Percentiles rank a stretch among this genome's conserved stretches.
Evolutionary conservation across 164 flowering plant species (phyloP).

Genomic region (Stephania cephalantha): DNA sequence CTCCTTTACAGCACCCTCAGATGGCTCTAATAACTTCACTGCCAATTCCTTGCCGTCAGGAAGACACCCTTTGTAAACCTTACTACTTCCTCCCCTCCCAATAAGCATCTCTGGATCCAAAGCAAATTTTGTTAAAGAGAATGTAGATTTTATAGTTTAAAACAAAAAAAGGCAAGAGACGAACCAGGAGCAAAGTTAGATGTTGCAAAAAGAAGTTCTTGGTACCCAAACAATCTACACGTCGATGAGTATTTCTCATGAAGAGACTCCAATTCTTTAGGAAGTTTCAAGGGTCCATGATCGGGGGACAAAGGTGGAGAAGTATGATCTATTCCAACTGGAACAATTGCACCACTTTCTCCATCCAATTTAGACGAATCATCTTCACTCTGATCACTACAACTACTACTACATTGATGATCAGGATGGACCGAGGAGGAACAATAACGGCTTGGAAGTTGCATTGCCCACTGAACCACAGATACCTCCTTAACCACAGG

Average conservation of each 20-base stretch:
- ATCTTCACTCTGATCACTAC: constrained; percentile 9
- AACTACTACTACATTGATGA: constrained; percentile 15
- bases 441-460: constrained; percentile 39
- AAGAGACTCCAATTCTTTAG: constrained; percentile 60
- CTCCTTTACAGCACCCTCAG: constrained; percentile 59
- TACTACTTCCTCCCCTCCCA: constrained; percentile 90
- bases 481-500: constrained; percentile 34
- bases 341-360: constrained; percentile 58
- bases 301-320: constrained; percentile 26
- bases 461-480: constrained; percentile 73
- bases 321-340: constrained; percentile 24
- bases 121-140: constrained; percentile 2
- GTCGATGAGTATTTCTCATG: constrained; percentile 66
- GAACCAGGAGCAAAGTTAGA: constrained; percentile 64
- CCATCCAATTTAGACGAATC: constrained; percentile 25
- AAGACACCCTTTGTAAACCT: constrained; percentile 74
- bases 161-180: constrained; percentile 13
- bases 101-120: constrained; percentile 64
- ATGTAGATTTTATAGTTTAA: not conserved
- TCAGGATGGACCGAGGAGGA: constrained; percentile 27
- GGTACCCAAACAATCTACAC: constrained; percentile 61
- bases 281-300: constrained; percentile 17
- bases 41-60: constrained; percentile 81
- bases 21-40: constrained; percentile 71
- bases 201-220: constrained; percentile 67